These are phyloP conservation scores for Sordaria brevicollis DNA, from an alignment of 495 filamentous ascomycete species.

Conservation along the genomic window DNA sequence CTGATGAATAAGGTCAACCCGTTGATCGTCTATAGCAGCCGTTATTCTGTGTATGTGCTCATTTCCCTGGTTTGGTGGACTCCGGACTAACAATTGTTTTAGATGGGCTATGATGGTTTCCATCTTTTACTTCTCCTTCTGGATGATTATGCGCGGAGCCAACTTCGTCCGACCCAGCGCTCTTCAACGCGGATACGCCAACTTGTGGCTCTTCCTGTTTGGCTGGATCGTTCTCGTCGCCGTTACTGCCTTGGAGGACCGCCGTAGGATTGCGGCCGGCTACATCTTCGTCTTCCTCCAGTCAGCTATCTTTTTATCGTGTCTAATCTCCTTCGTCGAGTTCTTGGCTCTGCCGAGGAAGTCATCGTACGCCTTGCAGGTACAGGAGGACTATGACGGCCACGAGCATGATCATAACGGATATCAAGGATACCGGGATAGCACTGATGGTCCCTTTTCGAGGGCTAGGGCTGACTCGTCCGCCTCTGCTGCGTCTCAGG, in stretches of 20 bases:
- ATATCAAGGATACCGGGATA: conserved; percentile 1
- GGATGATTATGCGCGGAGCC: conserved; percentile 75
- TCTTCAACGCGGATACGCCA: conserved; percentile 67
- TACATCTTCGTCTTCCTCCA: conserved; percentile 82
- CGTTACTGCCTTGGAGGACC: conserved; percentile 63
- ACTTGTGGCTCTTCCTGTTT: conserved; percentile 72
- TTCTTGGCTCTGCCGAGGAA: conserved; percentile 69
- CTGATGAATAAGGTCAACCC: conserved; percentile 77
- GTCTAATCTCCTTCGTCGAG: conserved; percentile 64
- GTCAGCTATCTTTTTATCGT: conserved; percentile 61
- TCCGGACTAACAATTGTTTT: conserved; percentile 12
- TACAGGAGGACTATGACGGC: conserved; percentile 37
- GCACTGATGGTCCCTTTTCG: neutral
- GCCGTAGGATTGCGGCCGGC: conserved; percentile 58
- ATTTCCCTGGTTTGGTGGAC: neutral
- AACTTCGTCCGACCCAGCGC: conserved; percentile 80
- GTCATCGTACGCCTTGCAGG: conserved; percentile 45
- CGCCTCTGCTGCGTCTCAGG: neutral
- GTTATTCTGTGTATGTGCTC: conserved; percentile 57
- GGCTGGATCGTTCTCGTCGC: conserved; percentile 63
- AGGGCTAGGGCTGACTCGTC: neutral
- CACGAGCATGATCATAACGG: conserved; percentile 18
- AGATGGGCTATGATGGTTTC: conserved; percentile 75
- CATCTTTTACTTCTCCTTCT: conserved; percentile 68
- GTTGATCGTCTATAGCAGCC: conserved; percentile 73